Evolutionary conservation across 225 moss, liverwort and hornwort species (phyloP), one percentile per base, ranked within the genome.

Genomic region (Rhytidiadelphus loreus): DNA sequence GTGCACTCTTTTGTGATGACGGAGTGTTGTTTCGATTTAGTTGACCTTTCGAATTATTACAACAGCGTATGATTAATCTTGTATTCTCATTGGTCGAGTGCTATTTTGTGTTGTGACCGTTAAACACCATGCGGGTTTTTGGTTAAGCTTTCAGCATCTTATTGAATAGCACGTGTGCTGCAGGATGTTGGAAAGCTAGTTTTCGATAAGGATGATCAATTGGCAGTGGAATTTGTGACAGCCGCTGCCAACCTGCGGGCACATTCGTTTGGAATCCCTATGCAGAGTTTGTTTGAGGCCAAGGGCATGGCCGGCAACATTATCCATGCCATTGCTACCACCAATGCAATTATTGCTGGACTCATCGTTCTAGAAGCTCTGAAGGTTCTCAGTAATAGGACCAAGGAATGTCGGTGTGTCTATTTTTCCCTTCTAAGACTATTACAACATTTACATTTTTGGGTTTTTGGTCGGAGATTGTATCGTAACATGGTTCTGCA

Each of bases 271-370:
- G 97, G 96, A 79, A 97, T 99, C 69, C 91, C 95, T 44, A 86
- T 92, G 92, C 99, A 96, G 87, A 99, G 96, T 88, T 90, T 97
- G 80, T 99, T 99, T 87, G 96, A 99, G 81, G 97, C 94, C 32
- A 99, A 99, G 91, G 99, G 99, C 88, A 99, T 99, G 94, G 97
- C 99, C 80, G 99, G 99, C 75, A 99, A 99, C 88, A 99, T 99
- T 83, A 92, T 99, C 84, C 99, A 97, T 88, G 99, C 99, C 56
- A 99, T 99, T 86, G 99, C 99, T 66, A 99, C 97, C 43, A 99
- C 99, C 80, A 97, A 99, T 92, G 97, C 99, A 86, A 93, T 97
- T 39, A 96, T 97, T 92, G 94, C 99, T 80, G 99, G 99, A 56
- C 94, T 99, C 86, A 99, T 99, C 89, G 97, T 99, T 74, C 96